Evolutionary conservation across 2,329 filamentous ascomycete species (phyloP).

Genomic region (Colletotrichum lupini): DNA sequence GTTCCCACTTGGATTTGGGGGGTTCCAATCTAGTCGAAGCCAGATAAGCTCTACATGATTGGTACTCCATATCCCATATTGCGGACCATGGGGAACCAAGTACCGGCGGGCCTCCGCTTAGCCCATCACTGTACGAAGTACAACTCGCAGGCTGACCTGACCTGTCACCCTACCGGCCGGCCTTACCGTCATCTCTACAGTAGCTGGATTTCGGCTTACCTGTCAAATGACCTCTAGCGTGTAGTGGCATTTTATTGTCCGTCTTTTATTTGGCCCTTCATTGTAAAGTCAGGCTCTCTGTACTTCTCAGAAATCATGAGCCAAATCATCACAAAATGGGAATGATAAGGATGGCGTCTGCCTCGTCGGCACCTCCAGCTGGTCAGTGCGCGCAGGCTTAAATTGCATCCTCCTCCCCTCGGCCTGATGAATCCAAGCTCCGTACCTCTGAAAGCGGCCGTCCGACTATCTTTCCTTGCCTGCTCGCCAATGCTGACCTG

Average conservation of each 20-base stretch:
- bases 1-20: not conserved
- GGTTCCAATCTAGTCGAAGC: constrained; percentile 1
- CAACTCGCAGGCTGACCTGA: not conserved
- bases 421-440: not conserved
- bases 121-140: not conserved
- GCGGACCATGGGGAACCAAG: not conserved
- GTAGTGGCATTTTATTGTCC: not conserved
- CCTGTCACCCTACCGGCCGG: not conserved
- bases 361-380: not conserved
- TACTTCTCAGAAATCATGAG: not conserved
- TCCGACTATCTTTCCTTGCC: not conserved
- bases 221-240: not conserved
- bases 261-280: not conserved
- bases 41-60: constrained; percentile 22
- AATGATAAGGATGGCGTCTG: not conserved
- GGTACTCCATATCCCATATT: constrained; percentile 11
- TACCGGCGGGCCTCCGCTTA: constrained; percentile 13
- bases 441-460: not conserved
- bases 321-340: not conserved
- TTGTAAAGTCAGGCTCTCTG: too few species aligned
- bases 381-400: not conserved
- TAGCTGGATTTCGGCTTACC: not conserved
- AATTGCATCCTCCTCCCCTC: not conserved
- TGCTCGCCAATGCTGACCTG: not conserved
- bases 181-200: not conserved